Conservation (phyloP, 331 rosid genomes). For the Quercus phellos region DNA sequence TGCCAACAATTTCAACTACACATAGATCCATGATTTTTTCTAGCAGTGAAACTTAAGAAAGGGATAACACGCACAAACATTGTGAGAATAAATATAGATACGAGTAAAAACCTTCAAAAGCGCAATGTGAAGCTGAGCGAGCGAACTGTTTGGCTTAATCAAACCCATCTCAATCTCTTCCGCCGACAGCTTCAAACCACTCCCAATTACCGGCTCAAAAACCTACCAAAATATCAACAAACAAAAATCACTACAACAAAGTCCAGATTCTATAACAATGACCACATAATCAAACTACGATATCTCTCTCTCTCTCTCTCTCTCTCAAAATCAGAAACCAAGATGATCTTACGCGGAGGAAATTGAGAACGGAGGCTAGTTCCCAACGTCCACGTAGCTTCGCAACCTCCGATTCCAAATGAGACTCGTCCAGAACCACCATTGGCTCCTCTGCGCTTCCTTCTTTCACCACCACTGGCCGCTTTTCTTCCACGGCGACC, state of each 20-base stretch:
- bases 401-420: conserved; percentile 28
- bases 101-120: conserved; percentile 55
- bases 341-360: conserved; percentile 49
- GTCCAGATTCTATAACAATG: not conserved
- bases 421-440: conserved; percentile 12
- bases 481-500: conserved; percentile 15
- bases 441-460: conserved; percentile 21
- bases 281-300: not conserved
- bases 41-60: too few relatives aligned
- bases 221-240: conserved; percentile 34
- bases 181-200: conserved; percentile 48
- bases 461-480: conserved; percentile 25
- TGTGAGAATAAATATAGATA: not conserved
- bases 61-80: not conserved
- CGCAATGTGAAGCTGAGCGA: conserved; percentile 66
- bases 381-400: conserved; percentile 79
- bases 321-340: not conserved
- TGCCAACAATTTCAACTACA: not conserved
- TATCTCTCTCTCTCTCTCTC: too few relatives aligned
- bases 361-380: conserved; percentile 78
- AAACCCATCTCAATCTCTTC: conserved; percentile 72
- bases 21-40: too few relatives aligned
- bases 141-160: conserved; percentile 43
- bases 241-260: not conserved
- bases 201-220: conserved; percentile 60